Conservation (phyloP, 495 filamentous ascomycete species). For the Lichina pygmaea region DNA sequence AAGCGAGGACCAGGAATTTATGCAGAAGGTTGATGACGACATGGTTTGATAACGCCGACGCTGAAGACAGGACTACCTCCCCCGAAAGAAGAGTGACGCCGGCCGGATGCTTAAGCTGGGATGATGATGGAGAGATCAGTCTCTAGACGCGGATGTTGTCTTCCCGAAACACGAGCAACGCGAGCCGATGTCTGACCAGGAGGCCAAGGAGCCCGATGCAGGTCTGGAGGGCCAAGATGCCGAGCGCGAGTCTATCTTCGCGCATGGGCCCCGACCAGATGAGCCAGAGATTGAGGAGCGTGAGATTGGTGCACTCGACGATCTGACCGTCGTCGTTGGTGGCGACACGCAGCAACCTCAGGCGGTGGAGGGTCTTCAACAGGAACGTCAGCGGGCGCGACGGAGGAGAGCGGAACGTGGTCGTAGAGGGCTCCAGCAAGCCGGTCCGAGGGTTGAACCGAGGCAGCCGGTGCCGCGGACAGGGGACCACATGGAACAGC, state of each 20-base stretch:
- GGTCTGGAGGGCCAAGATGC: constrained; percentile 48
- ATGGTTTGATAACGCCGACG: no score
- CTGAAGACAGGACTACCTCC: no score
- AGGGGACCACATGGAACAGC: constrained; percentile 67
- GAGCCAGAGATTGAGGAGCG: constrained; percentile 82
- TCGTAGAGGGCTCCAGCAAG: constrained; percentile 58
- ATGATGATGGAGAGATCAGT: neutral
- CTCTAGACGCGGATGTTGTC: constrained; percentile 29
- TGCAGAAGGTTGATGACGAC: no score
- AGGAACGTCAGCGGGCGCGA: constrained; percentile 25
- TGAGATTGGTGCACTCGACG: constrained; percentile 67
- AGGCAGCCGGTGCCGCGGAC: constrained; percentile 75
- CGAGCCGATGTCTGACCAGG: constrained; percentile 61
- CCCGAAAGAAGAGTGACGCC: no score
- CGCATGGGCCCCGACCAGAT: constrained; percentile 84
- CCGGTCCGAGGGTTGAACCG: constrained; percentile 65
- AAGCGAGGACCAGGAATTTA: no score
- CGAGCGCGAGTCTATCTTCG: constrained; percentile 57
- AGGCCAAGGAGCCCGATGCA: constrained; percentile 52
- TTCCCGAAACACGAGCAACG: constrained; percentile 55
- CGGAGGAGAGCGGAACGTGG: constrained; percentile 53
- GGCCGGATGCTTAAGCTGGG: no score
- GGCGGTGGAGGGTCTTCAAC: constrained; percentile 32
- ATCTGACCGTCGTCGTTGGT: constrained; percentile 40
- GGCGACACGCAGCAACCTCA: constrained; percentile 37